phyloP scores from a whole-genome alignment of 495 filamentous ascomycete species.

The Jackrogersella minutella region DNA sequence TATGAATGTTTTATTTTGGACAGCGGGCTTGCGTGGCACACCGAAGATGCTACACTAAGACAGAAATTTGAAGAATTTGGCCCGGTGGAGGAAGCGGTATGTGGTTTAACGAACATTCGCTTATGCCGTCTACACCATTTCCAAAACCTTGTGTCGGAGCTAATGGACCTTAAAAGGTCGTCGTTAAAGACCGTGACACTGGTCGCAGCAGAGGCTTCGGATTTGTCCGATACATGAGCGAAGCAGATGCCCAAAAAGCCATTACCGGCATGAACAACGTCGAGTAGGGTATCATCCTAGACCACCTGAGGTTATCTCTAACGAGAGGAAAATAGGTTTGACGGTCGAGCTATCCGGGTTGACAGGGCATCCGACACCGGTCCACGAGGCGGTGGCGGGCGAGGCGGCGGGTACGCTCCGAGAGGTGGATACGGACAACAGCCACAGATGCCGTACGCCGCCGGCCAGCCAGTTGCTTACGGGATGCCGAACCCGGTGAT shows the following conservation, averaged over 20 bases:
- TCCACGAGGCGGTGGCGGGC: slow-evolving; percentile 59
- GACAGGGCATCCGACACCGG: slow-evolving; percentile 91
- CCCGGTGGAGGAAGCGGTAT: slow-evolving; percentile 88
- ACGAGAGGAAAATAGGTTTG: slow-evolving; percentile 69
- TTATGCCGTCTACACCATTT: neutral
- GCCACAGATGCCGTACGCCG: slow-evolving; percentile 42
- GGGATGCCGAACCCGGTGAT: slow-evolving; percentile 40
- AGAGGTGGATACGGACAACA: slow-evolving; percentile 54
- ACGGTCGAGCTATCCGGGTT: slow-evolving; percentile 94
- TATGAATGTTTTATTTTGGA: slow-evolving; percentile 33
- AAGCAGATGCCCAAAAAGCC: slow-evolving; percentile 83
- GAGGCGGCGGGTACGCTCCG: slow-evolving; percentile 39
- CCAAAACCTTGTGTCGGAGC: neutral
- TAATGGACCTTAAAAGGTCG: slow-evolving; percentile 67
- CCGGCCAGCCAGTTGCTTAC: slow-evolving; percentile 38
- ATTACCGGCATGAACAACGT: slow-evolving; percentile 89
- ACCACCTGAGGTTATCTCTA: neutral
- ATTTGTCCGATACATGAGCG: slow-evolving; percentile 86
- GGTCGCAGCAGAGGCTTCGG: slow-evolving; percentile 96
- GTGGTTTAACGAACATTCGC: slow-evolving; percentile 44
- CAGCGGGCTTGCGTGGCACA: slow-evolving; percentile 98
- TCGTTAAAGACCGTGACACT: slow-evolving; percentile 97
- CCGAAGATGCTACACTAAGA: slow-evolving; percentile 81
- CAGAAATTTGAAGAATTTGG: slow-evolving; percentile 91
- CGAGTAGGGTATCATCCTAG: slow-evolving; percentile 68